Evolutionary conservation across 129 eudicot genomes (phyloP).

Genomic region (Helichrysum umbraculigerum): DNA sequence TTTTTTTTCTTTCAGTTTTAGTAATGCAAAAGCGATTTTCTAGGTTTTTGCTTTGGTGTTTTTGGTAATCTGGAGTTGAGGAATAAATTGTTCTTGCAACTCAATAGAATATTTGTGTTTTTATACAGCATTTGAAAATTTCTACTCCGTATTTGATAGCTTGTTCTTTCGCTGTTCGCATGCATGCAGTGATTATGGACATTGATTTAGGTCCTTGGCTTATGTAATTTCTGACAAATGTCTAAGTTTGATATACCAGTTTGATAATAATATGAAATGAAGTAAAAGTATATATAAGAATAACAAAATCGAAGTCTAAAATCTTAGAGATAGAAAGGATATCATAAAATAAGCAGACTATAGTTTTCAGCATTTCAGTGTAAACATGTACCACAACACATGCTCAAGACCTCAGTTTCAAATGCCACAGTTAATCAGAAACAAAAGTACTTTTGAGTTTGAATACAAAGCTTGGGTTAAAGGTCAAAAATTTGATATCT

Average conservation of each 20-base stretch:
- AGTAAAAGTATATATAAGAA: too few relatives aligned
- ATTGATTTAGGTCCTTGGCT: neutral
- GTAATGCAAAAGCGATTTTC: slow-evolving; percentile 2
- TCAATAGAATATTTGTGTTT: slow-evolving; percentile 1
- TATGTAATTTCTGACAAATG: neutral
- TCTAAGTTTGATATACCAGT: too few relatives aligned
- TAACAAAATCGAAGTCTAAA: too few relatives aligned
- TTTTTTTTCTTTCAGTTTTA: neutral
- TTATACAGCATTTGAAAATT: neutral
- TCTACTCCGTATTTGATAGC: slow-evolving; percentile 9
- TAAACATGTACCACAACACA: neutral
- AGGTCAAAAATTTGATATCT: neutral
- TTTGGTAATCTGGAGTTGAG: neutral
- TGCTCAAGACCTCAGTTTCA: neutral
- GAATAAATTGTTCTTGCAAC: neutral
- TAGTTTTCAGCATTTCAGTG: too few relatives aligned
- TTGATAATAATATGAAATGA: neutral
- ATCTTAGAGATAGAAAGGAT: neutral
- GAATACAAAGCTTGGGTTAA: neutral
- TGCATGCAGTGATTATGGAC: slow-evolving; percentile 5
- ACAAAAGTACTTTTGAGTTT: neutral
- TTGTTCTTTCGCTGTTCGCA: neutral
- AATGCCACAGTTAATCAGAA: neutral
- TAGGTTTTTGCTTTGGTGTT: slow-evolving; percentile 7
- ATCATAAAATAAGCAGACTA: neutral